A percentile compares a stretch with the other conserved stretches of the same genome.
phyloP scores from a whole-genome alignment of 129 eudicot species.

The Flaveria sonorensis region DNA sequence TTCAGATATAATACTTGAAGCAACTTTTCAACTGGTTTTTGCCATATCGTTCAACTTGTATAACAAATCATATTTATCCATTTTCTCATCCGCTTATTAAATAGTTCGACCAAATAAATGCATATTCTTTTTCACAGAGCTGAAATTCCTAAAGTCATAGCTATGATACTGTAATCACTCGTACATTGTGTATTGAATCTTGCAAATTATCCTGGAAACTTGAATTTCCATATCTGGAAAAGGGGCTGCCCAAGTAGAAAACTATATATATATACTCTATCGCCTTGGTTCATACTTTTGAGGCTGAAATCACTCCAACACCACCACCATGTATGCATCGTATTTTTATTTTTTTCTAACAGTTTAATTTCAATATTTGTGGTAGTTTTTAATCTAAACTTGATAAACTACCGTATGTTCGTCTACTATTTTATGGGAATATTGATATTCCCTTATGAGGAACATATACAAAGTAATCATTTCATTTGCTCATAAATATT shows the following conservation, averaged over 20 bases:
- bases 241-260: not conserved
- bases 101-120: not conserved
- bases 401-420: too few relatives aligned
- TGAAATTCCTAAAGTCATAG: not conserved
- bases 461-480: too few relatives aligned
- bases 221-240: not conserved
- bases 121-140: not conserved
- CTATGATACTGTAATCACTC: not conserved
- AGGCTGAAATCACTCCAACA: too few relatives aligned
- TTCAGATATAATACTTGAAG: not conserved
- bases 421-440: too few relatives aligned
- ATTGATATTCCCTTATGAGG: too few relatives aligned
- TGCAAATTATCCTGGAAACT: slow-evolving; percentile 1
- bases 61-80: not conserved
- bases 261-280: too few relatives aligned
- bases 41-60: slow-evolving; percentile 2
- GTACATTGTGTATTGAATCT: slow-evolving; percentile 5
- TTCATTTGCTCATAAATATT: too few relatives aligned
- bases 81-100: not conserved
- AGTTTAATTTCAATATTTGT: not conserved
- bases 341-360: too few relatives aligned
- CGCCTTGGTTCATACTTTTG: too few relatives aligned
- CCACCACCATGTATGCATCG: not conserved
- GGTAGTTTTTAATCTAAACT: too few relatives aligned
- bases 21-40: slow-evolving; percentile 2